Evolutionary conservation across 148 eudicot species (phyloP), one percentile per base, ranked within the genome.

Genomic region (Rhododendron ferrugineum): DNA sequence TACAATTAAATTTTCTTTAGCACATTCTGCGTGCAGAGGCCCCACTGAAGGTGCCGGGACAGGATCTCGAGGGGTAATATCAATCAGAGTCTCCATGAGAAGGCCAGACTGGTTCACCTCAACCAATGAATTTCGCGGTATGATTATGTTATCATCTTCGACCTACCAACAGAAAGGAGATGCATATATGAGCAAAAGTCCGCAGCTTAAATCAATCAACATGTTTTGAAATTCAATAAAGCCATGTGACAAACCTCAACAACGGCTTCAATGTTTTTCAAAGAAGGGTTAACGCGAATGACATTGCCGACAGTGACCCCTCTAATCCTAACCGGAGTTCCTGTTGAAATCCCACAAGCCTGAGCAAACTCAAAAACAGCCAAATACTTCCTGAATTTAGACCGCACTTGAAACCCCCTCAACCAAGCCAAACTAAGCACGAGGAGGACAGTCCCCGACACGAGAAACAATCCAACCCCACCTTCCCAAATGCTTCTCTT

Each of bases 101-200:
- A 96, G 98, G 49, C 99, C 99, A 76, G 99, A 96, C 72, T 95
- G 99, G 88, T 96, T 96, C 86, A 96, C 98, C 88, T 96, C 99
- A 60, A 96, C 87, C 79, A 94, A 77, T 84, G 99, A 96, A 85
- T 96, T 96, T 83, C 92, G 90, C 0, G 99, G 99, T 81, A 96
- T 95, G 79, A 95, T 92, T 30, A 92, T 89, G 85, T 95, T 96
- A 81, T 94, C 99, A 90, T 96, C 98, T 89, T 95, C 98, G 79
- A 96, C 92, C 99, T 96, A 81, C 85, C 86, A 92, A 84, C 73
- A 87, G 22, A 85, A 74, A 85, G 10, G 56, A 47, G 60, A 84
- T 30, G 54, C 37, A 84, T n/a, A 82, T n/a, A 82, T 70, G 84
- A 54, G 34, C 34, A 50, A 34, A 75, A 14, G 2, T 36, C 85